phyloP scores from a whole-genome alignment of 2,329 filamentous ascomycete genomes.

The Colletotrichum falcatum region DNA sequence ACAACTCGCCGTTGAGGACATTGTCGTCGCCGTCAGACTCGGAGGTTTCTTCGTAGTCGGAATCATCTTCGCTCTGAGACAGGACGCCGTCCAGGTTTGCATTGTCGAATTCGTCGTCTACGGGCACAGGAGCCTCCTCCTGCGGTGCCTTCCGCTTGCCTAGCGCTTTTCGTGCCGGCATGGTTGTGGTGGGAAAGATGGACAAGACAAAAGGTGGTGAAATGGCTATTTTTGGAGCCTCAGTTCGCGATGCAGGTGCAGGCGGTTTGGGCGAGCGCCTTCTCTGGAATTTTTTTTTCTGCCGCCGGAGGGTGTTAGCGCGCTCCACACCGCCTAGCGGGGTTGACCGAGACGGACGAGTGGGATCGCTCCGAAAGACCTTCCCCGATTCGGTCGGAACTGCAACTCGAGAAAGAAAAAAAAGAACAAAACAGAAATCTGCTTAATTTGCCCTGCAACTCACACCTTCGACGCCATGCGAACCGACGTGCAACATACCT shows the following conservation, averaged over 20 bases:
- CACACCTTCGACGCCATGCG: background rate
- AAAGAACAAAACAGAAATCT: conserved; percentile 1
- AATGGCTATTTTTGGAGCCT: conserved; percentile 41
- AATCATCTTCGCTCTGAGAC: conserved; percentile 68
- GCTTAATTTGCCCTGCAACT: conserved; percentile 9
- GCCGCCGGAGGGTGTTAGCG: conserved; percentile 34
- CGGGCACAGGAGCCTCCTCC: conserved; percentile 64
- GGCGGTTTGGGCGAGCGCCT: conserved; percentile 27
- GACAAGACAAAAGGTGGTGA: conserved; percentile 23
- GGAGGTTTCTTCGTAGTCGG: conserved; percentile 63
- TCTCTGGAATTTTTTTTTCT: conserved; percentile 41
- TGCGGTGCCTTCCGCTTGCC: conserved; percentile 76
- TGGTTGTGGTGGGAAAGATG: conserved; percentile 44
- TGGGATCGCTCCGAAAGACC: conserved; percentile 8
- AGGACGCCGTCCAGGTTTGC: conserved; percentile 67
- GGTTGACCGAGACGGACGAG: conserved; percentile 30
- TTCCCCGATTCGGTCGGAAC: background rate
- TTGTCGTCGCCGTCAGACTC: conserved; percentile 48
- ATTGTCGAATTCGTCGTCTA: conserved; percentile 71
- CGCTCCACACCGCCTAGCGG: conserved; percentile 37
- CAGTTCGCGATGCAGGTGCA: conserved; percentile 36
- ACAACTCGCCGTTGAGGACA: conserved; percentile 55
- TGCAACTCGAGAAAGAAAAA: no score
- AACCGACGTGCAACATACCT: background rate
- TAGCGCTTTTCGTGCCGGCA: conserved; percentile 56